Percentiles rank a stretch among this genome's conserved stretches.
Conservation (phyloP, 2,329 filamentous ascomycete species). For the Fusarium xyrophilum region DNA sequence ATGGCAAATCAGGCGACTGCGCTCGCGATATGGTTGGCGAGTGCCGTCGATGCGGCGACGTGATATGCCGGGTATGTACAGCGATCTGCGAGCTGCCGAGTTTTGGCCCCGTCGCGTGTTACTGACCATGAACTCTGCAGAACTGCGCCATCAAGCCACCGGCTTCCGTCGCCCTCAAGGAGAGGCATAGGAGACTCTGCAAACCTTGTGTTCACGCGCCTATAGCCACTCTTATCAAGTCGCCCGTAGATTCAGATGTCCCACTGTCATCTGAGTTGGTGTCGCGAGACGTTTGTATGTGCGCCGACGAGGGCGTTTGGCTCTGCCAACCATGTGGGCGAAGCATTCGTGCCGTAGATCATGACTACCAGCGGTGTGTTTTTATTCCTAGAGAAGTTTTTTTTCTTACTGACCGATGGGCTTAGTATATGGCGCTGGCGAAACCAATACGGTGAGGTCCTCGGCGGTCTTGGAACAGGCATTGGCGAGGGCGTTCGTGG, state of each 20-base stretch:
- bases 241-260: constrained; percentile 53
- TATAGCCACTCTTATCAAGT: constrained; percentile 61
- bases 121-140: constrained; percentile 54
- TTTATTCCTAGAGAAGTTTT: too few relatives aligned
- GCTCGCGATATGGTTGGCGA: constrained; percentile 86
- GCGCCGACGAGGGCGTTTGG: constrained; percentile 70
- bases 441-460: constrained; percentile 80
- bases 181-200: constrained; percentile 84
- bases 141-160: constrained; percentile 91
- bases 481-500: constrained; percentile 89
- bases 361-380: constrained; percentile 66
- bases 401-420: constrained; percentile 22
- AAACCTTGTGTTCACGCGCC: constrained; percentile 75
- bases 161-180: constrained; percentile 68
- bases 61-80: constrained; percentile 79
- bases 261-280: constrained; percentile 62
- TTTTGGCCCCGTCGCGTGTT: constrained; percentile 1
- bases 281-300: constrained; percentile 62
- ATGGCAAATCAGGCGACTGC: constrained; percentile 77
- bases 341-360: constrained; percentile 66
- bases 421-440: constrained; percentile 86
- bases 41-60: constrained; percentile 77
- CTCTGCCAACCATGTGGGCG: constrained; percentile 85
- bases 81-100: constrained; percentile 5
- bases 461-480: constrained; percentile 81